Evolutionary conservation across 192 early-diverging fungal species (phyloP), one percentile per base, ranked within the genome.

Genomic region (Entomortierella beljakovae): DNA sequence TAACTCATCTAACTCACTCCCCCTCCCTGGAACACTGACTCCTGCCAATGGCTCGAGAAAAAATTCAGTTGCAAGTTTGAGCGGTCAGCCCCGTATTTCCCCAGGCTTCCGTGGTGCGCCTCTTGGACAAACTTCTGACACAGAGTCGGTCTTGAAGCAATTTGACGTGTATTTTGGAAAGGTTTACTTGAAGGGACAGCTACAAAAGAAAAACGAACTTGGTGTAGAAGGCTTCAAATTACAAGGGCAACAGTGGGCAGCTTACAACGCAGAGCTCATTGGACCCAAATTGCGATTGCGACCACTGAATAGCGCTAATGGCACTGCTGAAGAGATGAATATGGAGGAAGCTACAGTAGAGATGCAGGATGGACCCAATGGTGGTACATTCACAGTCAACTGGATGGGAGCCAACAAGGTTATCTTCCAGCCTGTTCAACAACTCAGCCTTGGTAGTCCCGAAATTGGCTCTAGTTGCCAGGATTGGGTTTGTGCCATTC

Each of bases 131-230:
- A 79, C 87, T 0, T 56, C 75, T 15, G 83, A 86, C 50, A 81
- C 86, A 28, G 82, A 82, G 25, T 65, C 83, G n/a, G 80, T 85
- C 11, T 63, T 88, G 29, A 70, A 74, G 33, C 83, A 86, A 6
- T 92, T 92, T 69, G 91, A 93, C 57, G 63, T 82, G 8, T 93
- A 91, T 61, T 82, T 84, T 48, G 85, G 88, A 32, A 94, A 94
- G 71, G 81, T 89, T 3, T 94, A 92, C 76, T 68, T 89, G 25
- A 82, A 87, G 35, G 93, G 92, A 25, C 90, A 93, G n/a, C 77
- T 94, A 9, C 84, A 85, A 55, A 93, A 92, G 68, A 87, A 88
- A 82, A 89, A 91, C 63, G 90, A 89, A 33, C 75, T 82, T 22
- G 80, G 86, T 3, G 68, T 84, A 32, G 89, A 94, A 71, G 91